phyloP scores from a whole-genome alignment of 2,329 filamentous ascomycete genomes.

The Colletotrichum camelliae region DNA sequence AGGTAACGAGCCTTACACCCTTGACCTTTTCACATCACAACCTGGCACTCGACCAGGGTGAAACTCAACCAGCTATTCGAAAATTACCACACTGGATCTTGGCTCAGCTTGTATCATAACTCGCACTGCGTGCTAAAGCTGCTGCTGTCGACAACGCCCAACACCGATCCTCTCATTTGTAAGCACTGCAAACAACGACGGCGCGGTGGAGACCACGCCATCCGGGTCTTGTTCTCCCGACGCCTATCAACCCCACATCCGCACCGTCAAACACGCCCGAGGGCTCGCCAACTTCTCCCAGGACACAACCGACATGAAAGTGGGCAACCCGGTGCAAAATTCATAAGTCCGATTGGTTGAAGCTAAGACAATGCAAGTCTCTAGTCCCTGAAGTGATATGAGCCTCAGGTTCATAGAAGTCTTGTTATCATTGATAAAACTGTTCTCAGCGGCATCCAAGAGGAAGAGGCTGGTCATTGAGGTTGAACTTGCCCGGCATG shows the following conservation, averaged over 20 bases:
- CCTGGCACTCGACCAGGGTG: neutral
- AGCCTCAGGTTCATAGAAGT: neutral
- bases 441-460: neutral
- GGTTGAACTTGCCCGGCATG: neutral
- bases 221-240: neutral
- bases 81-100: neutral
- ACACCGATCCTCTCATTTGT: neutral
- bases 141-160: neutral
- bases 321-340: neutral
- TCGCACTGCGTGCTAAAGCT: neutral
- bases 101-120: neutral
- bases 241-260: neutral
- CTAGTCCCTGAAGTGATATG: neutral
- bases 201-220: neutral
- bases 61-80: neutral
- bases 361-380: neutral
- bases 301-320: neutral
- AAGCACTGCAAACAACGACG: neutral
- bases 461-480: neutral
- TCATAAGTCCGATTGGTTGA: neutral
- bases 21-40: neutral
- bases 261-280: neutral
- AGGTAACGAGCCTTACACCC: neutral
- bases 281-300: neutral
- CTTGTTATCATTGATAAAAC: neutral